Evolutionary conservation across 1,284 basidiomycete species (phyloP), one percentile per base, ranked within the genome.

Genomic region (Puccinia triticina): DNA sequence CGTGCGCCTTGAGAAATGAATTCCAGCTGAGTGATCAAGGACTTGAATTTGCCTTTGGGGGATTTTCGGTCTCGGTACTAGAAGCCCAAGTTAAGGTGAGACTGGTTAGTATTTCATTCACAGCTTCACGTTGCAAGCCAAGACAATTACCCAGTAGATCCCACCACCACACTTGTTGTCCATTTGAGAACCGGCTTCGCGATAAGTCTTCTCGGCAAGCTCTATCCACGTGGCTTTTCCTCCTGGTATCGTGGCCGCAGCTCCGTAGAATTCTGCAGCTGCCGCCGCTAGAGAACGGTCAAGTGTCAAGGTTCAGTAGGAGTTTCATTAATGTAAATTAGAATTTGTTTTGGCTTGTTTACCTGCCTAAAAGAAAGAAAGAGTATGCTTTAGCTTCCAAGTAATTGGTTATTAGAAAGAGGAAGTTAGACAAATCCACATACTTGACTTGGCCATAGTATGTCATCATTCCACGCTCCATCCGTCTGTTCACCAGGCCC

Each of bases 391-490:
- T 29, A 69, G 40, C 37, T 2, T 46, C 21, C n/a, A 4, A 69
- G 40, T 29, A 5, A 69, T 21, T 7, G 7, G n/a, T 48, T 14
- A n/a, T 16, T 23, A 29, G n/a, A 29, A 69, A 69, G n/a, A 48
- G 21, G 14, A n/a, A 34, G 16, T 2, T 1, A 29, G 14, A 10
- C 18, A 40, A 14, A 1, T 12, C 11, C 0, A 57, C 78, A 7
- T 5, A 82, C 79, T 75, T 75, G 72, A 67, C 72, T 75, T 1
- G 55, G 59, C 79, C 79, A 82, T 43, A 82, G 37, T 40, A 82
- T 53, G 32, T 82, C 79, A 75, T 82, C 79, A 72, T 82, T 82
- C 79, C 79, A 82, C 50, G 43, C 23, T 21, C 79, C 79, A 2
- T 74, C 26, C 37, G 61, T 18, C 40, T 48, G 57, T 40, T 82